phyloP scores from a whole-genome alignment of 352 stramenopile species.

The Globisporangium sylvaticum region DNA sequence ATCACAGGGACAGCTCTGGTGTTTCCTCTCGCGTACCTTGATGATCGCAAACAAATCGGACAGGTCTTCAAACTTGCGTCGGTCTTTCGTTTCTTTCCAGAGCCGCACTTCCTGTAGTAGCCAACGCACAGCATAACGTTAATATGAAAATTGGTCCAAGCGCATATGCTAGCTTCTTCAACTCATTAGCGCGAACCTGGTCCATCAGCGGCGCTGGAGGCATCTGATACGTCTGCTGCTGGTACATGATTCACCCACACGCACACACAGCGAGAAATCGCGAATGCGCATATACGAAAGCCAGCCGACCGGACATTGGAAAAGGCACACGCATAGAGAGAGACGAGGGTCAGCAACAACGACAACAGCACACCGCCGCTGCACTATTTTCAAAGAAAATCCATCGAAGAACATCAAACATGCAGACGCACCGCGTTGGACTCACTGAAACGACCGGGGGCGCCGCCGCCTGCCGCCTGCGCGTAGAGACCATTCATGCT shows the following conservation, averaged over 20 bases:
- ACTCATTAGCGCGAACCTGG: slow-evolving; percentile 19
- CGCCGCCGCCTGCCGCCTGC: slow-evolving; percentile 1
- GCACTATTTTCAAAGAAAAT: not conserved
- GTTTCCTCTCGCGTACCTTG: slow-evolving; percentile 47
- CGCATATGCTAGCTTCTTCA: not conserved
- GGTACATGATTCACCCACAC: not conserved
- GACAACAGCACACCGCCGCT: not conserved
- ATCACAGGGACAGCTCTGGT: not conserved
- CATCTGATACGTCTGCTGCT: slow-evolving; percentile 27
- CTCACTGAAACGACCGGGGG: slow-evolving; percentile 4
- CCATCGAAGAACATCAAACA: not conserved
- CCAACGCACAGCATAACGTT: not conserved
- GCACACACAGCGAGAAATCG: not conserved
- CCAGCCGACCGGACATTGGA: not conserved
- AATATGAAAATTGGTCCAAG: not conserved
- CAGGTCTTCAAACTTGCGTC: slow-evolving; percentile 86
- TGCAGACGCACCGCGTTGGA: slow-evolving; percentile 8
- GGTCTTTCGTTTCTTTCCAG: slow-evolving; percentile 80
- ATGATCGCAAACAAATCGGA: slow-evolving; percentile 96
- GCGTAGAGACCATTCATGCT: slow-evolving; percentile 5
- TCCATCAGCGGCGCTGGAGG: slow-evolving; percentile 22
- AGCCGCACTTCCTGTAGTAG: slow-evolving; percentile 65
- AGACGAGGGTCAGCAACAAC: not conserved
- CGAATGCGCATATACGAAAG: not conserved
- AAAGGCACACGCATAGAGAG: not conserved